Percentiles rank a stretch among this genome's conserved stretches.
phyloP scores from a whole-genome alignment of 1,284 basidiomycete genomes.

The Malassezia caprae region DNA sequence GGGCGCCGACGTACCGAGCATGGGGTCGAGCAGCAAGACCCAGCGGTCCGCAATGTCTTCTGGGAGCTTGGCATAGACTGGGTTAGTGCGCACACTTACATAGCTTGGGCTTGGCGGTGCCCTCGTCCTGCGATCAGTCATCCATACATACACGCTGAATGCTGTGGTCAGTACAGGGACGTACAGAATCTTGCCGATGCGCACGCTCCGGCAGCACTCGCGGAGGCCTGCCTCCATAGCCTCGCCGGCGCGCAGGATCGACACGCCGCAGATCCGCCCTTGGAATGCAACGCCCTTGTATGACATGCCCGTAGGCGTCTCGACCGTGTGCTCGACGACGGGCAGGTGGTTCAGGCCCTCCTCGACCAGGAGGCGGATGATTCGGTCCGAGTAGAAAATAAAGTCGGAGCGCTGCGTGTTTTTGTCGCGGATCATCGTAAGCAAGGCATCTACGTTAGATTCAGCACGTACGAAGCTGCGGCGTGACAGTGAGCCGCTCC shows the following conservation, averaged over 20 bases:
- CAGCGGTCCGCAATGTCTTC: conserved; percentile 84
- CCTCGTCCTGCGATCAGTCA: conserved; percentile 31
- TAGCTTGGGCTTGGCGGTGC: conserved; percentile 42
- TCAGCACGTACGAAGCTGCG: conserved; percentile 61
- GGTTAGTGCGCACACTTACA: conserved; percentile 20
- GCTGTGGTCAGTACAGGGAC: conserved; percentile 41
- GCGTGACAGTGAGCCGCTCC: conserved; percentile 70
- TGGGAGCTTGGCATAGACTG: conserved; percentile 64
- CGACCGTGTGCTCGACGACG: conserved; percentile 31
- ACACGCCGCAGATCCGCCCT: conserved; percentile 39
- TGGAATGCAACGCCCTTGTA: conserved; percentile 51
- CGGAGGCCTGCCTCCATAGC: conserved; percentile 61
- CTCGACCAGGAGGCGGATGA: conserved; percentile 57
- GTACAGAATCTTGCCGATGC: conserved; percentile 51
- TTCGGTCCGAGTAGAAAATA: conserved; percentile 76
- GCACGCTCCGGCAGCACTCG: conserved; percentile 63
- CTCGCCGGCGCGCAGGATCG: conserved; percentile 50
- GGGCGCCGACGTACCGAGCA: conserved; percentile 58
- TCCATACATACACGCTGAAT: conserved; percentile 65
- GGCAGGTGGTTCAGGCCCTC: conserved; percentile 84
- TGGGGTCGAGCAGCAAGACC: conserved; percentile 88
- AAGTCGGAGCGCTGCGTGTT: conserved; percentile 67
- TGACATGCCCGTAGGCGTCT: conserved; percentile 57
- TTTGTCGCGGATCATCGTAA: conserved; percentile 73
- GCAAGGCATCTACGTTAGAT: conserved; percentile 61